A percentile compares a stretch with the other conserved stretches of the same genome.
Evolutionary conservation across 139 green algal species (phyloP).

Genomic region (Edaphochlamys debaryana): DNA sequence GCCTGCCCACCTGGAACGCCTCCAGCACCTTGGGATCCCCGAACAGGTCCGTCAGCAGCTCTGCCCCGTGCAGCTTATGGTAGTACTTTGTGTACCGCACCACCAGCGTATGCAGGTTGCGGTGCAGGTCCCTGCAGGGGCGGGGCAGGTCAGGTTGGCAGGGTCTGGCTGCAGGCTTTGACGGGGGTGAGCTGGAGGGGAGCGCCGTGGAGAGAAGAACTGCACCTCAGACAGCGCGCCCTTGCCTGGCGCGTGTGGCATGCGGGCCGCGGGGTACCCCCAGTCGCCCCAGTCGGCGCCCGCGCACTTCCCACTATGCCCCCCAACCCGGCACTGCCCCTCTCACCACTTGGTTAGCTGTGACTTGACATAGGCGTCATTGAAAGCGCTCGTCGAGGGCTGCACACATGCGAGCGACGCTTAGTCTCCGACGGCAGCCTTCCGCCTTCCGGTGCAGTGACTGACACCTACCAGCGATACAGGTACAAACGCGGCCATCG

Average conservation of each 20-base stretch:
- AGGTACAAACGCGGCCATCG: constrained; percentile 21
- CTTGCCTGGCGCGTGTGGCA: too few species aligned
- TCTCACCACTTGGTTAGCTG: constrained; percentile 62
- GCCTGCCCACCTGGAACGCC: constrained; percentile 46
- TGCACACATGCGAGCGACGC: too few species aligned
- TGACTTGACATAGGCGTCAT: constrained; percentile 53
- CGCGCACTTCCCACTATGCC: neutral
- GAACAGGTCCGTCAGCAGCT: constrained; percentile 64
- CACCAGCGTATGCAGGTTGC: constrained; percentile 25
- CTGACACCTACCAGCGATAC: constrained; percentile 8
- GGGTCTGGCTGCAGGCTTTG: too few species aligned
- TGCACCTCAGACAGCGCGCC: too few species aligned
- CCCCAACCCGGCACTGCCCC: too few species aligned
- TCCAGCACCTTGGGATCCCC: constrained; percentile 49
- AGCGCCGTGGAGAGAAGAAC: too few species aligned
- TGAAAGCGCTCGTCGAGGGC: constrained; percentile 13
- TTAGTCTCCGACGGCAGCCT: too few species aligned
- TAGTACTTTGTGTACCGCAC: constrained; percentile 70
- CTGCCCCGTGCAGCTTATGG: constrained; percentile 58
- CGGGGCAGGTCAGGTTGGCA: too few species aligned
- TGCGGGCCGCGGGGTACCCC: too few species aligned
- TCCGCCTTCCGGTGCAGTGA: too few species aligned
- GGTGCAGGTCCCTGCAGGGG: constrained; percentile 54
- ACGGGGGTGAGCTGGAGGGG: too few species aligned
- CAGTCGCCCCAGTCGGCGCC: neutral